Conservation (phyloP, 331 rosid species). For the Acacia concinna region DNA sequence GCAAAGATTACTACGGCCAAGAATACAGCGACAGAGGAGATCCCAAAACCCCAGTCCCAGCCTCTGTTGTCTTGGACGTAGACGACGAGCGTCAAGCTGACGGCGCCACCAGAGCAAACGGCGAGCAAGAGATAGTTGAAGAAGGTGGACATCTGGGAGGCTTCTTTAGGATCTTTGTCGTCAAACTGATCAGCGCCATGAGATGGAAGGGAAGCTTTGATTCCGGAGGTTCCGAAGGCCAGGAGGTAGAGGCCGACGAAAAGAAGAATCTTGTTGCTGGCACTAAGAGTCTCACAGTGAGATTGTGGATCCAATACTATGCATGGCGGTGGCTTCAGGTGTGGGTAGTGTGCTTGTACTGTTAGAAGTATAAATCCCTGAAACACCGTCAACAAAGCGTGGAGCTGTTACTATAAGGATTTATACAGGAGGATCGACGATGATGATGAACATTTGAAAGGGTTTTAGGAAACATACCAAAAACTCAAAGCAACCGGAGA, state of each 20-base stretch:
- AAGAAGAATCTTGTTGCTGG: conserved; percentile 57
- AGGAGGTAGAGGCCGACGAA: conserved; percentile 61
- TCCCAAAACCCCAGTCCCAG: conserved; percentile 90
- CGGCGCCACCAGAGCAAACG: conserved; percentile 63
- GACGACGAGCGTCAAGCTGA: conserved; percentile 70
- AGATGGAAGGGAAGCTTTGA: conserved; percentile 76
- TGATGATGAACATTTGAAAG: background rate
- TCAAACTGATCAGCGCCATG: conserved; percentile 95
- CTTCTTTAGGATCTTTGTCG: conserved; percentile 71
- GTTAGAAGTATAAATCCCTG: conserved; percentile 71
- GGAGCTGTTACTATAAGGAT: background rate
- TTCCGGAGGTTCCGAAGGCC: conserved; percentile 68
- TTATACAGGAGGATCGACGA: background rate
- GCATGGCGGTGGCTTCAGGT: conserved; percentile 64
- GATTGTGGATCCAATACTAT: conserved; percentile 33
- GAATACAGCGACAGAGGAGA: conserved; percentile 55
- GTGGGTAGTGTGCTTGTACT: conserved; percentile 71
- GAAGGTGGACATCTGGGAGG: conserved; percentile 68
- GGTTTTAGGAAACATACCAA: conserved; percentile 33
- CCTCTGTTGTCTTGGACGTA: conserved; percentile 76
- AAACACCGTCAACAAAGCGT: background rate
- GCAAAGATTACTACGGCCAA: conserved; percentile 49
- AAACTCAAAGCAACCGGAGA: conserved; percentile 64
- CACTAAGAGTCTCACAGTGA: conserved; percentile 47
- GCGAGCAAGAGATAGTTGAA: conserved; percentile 70